Evolutionary conservation across 2,329 filamentous ascomycete genomes (phyloP).

Genomic region (Seiridium unicorne): DNA sequence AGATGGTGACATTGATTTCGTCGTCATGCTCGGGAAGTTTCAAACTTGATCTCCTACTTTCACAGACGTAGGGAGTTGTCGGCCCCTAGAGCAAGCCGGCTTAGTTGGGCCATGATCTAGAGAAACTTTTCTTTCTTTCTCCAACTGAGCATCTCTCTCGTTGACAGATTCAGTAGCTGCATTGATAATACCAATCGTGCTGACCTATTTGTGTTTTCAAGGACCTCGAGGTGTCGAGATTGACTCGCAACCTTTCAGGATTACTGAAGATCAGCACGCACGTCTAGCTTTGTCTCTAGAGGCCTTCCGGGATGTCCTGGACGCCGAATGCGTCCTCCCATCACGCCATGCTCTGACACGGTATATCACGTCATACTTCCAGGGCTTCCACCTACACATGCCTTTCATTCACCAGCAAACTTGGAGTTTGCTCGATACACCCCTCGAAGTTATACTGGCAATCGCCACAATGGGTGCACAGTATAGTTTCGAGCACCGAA

Average conservation of each 20-base stretch:
- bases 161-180: no score
- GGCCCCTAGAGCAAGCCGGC: no score
- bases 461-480: constrained; percentile 34
- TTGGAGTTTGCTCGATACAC: constrained; percentile 27
- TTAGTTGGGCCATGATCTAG: no score
- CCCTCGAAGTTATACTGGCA: constrained; percentile 30
- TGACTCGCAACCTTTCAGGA: constrained; percentile 10
- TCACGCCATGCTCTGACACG: constrained; percentile 34
- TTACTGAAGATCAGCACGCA: constrained; percentile 33
- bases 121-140: no score
- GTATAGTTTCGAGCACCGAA: constrained; percentile 35
- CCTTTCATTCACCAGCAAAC: constrained; percentile 35
- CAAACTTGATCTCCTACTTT: no score
- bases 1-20: background rate
- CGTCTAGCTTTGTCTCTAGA: constrained; percentile 23
- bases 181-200: background rate
- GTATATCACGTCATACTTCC: constrained; percentile 33
- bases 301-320: constrained; percentile 25
- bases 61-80: no score
- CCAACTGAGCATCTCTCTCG: no score
- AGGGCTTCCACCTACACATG: constrained; percentile 36
- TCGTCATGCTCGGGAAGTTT: background rate
- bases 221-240: constrained; percentile 9
- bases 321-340: constrained; percentile 28
- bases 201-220: background rate